Conservation (phyloP, 2,329 filamentous ascomycete genomes). For the Neofusicoccum kwambonambiense region DNA sequence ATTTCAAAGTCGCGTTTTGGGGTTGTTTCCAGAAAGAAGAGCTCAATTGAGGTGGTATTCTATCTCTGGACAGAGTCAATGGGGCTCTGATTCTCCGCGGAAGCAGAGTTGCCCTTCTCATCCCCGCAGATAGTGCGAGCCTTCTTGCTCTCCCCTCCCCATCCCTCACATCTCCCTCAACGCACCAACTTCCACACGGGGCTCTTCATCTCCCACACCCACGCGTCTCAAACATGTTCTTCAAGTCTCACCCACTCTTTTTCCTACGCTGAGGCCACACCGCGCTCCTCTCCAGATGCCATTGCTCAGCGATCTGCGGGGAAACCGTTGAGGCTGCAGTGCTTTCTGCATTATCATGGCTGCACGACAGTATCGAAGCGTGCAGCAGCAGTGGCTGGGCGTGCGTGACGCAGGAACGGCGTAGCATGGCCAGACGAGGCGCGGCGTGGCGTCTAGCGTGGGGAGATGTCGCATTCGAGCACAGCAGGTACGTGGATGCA, state of each 20-base stretch:
- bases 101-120: too few species aligned
- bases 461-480: not conserved
- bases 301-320: not conserved
- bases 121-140: too few species aligned
- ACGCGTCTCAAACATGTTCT: constrained; percentile 13
- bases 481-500: too few species aligned
- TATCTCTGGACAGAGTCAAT: too few species aligned
- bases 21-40: too few species aligned
- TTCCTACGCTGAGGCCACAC: not conserved
- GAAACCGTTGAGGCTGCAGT: not conserved
- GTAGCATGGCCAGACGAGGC: too few species aligned
- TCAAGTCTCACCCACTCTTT: not conserved
- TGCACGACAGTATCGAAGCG: not conserved
- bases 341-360: not conserved
- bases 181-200: not conserved
- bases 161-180: not conserved
- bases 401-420: not conserved
- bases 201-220: not conserved
- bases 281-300: not conserved
- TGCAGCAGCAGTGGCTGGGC: not conserved
- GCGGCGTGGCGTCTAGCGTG: not conserved
- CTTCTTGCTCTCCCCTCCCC: not conserved
- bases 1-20: too few species aligned
- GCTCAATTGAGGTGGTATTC: too few species aligned
- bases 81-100: too few species aligned